These are phyloP conservation scores for Penicillium pulvis DNA, from an alignment of 495 filamentous ascomycete species.

Conservation along the genomic window DNA sequence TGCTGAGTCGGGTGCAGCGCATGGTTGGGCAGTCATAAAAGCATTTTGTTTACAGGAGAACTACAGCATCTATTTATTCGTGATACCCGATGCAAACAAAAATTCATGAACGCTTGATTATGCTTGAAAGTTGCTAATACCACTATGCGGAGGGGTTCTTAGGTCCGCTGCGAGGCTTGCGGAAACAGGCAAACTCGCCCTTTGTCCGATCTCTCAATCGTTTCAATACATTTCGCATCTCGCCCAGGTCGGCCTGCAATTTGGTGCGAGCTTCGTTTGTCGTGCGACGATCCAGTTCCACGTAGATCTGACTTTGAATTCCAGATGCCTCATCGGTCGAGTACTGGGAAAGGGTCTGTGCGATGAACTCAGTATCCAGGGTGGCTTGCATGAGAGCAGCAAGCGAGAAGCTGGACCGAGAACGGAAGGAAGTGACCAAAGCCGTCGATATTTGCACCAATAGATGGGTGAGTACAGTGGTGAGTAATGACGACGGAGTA, in stretches of 20 bases:
- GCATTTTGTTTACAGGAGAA: background rate
- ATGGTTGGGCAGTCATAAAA: conserved; percentile 54
- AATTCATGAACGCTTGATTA: conserved; percentile 16
- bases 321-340: conserved; percentile 79
- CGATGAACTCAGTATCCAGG: conserved; percentile 93
- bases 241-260: conserved; percentile 82
- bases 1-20: conserved; percentile 79
- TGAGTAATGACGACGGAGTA: conserved; percentile 59
- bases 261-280: conserved; percentile 77
- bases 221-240: conserved; percentile 85
- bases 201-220: conserved; percentile 77
- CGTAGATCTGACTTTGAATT: conserved; percentile 84
- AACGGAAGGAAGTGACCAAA: conserved; percentile 69
- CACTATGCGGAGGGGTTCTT: conserved; percentile 24
- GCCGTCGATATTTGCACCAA: conserved; percentile 73
- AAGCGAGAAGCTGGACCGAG: conserved; percentile 68
- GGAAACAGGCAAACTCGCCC: conserved; percentile 83
- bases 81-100: conserved; percentile 28
- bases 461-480: conserved; percentile 75
- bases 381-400: conserved; percentile 94
- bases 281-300: conserved; percentile 82
- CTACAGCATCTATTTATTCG: background rate
- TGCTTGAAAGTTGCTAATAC: conserved; percentile 4
- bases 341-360: conserved; percentile 86
- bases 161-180: conserved; percentile 44